These are phyloP conservation scores for Penicillium thymicola DNA, from an alignment of 2,329 filamentous ascomycete genomes.

Conservation along the genomic window DNA sequence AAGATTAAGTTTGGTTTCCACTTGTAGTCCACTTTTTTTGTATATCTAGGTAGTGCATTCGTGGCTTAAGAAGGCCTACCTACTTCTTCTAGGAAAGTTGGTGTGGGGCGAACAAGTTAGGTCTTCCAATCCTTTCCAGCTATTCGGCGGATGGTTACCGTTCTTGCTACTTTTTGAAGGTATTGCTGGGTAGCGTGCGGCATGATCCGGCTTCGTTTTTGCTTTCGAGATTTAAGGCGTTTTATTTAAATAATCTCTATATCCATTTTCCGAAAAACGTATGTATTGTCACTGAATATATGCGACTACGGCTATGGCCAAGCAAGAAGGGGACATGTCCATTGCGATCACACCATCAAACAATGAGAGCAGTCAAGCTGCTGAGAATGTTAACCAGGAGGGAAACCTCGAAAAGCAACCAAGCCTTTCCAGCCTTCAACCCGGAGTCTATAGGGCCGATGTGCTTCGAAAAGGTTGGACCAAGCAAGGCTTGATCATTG, in stretches of 20 bases:
- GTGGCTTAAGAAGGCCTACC: neutral
- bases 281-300: neutral
- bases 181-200: neutral
- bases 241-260: neutral
- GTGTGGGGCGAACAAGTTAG: neutral
- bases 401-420: slow-evolving; percentile 8
- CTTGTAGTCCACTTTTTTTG: neutral
- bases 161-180: neutral
- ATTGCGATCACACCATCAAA: neutral
- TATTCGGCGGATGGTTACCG: neutral
- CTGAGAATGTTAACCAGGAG: neutral
- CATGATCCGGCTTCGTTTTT: neutral
- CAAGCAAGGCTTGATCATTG: slow-evolving; percentile 15
- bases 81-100: neutral
- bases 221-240: neutral
- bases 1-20: neutral
- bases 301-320: neutral
- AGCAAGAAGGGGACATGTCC: neutral
- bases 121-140: neutral
- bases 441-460: slow-evolving; percentile 21
- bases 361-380: neutral
- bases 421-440: slow-evolving; percentile 13
- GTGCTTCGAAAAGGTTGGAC: slow-evolving; percentile 21
- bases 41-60: neutral
- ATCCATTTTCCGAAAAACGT: neutral